Conservation (phyloP, 306 rosid genomes). For the Prunus fruticosa region DNA sequence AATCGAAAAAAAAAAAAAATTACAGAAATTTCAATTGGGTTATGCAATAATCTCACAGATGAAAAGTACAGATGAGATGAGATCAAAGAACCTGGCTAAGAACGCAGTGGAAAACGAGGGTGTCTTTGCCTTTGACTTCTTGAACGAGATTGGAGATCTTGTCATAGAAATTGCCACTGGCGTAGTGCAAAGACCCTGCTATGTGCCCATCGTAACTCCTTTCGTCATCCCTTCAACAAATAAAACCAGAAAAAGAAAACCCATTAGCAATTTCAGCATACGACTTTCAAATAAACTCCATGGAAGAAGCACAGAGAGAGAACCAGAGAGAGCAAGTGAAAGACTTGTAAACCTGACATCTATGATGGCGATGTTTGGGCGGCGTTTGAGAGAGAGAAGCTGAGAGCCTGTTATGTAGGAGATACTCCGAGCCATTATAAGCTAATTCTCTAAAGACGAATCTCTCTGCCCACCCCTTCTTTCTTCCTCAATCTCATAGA, state of each 20-base stretch:
- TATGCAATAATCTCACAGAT: background rate
- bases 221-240: slow-evolving; percentile 62
- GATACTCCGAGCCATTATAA: slow-evolving; percentile 48
- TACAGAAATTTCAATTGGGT: background rate
- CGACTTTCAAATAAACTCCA: background rate
- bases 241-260: background rate
- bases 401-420: slow-evolving; percentile 64
- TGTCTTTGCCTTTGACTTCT: slow-evolving; percentile 71
- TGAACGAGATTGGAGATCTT: slow-evolving; percentile 56
- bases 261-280: background rate
- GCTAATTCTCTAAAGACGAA: background rate
- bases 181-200: slow-evolving; percentile 68
- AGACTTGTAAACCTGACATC: slow-evolving; percentile 46
- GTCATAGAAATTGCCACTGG: slow-evolving; percentile 58
- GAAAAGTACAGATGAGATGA: background rate
- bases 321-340: background rate
- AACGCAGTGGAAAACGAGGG: slow-evolving; percentile 88
- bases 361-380: slow-evolving; percentile 58
- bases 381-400: slow-evolving; percentile 57
- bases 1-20: background rate
- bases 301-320: background rate
- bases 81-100: slow-evolving; percentile 55
- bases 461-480: background rate
- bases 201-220: slow-evolving; percentile 73
- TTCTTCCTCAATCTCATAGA: no score